A percentile compares a stretch with the other conserved stretches of the same genome.
These are phyloP conservation scores for Corniculantispora saksenae DNA, from an alignment of 2,329 filamentous ascomycete genomes.

Conservation along the genomic window DNA sequence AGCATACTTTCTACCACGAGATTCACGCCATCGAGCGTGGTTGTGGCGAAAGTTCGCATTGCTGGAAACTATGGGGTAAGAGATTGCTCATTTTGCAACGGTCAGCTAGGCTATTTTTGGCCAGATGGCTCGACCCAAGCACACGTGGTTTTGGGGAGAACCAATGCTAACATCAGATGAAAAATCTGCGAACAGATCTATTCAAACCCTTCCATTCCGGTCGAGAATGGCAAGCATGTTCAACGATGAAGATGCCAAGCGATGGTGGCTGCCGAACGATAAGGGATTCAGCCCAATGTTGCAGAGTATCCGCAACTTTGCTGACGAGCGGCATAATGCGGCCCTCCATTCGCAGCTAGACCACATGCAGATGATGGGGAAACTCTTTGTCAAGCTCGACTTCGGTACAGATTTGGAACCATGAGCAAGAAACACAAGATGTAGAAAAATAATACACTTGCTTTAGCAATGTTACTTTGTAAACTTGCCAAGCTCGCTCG, in stretches of 20 bases:
- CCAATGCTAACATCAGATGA: background rate
- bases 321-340: conserved; percentile 70
- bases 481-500: background rate
- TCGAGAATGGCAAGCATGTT: conserved; percentile 76
- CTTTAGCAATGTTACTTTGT: background rate
- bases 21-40: conserved; percentile 75
- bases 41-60: conserved; percentile 74
- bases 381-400: conserved; percentile 66
- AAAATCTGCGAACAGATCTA: conserved; percentile 61
- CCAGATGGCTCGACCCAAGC: background rate
- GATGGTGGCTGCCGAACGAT: conserved; percentile 89
- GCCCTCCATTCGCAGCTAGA: conserved; percentile 60
- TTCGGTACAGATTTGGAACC: conserved; percentile 21
- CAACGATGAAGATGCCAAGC: conserved; percentile 66
- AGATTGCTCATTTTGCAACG: conserved; percentile 13
- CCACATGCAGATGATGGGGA: conserved; percentile 72
- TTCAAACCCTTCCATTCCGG: conserved; percentile 75
- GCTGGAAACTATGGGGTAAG: conserved; percentile 78
- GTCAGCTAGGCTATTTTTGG: conserved; percentile 5
- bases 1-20: conserved; percentile 76
- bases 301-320: conserved; percentile 76
- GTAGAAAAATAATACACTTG: background rate
- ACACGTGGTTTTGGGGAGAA: background rate
- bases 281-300: conserved; percentile 75
- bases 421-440: background rate